Evolutionary conservation across 2,329 filamentous ascomycete genomes (phyloP), one percentile per base, ranked within the genome.

Genomic region (Aspergillus flavus): DNA sequence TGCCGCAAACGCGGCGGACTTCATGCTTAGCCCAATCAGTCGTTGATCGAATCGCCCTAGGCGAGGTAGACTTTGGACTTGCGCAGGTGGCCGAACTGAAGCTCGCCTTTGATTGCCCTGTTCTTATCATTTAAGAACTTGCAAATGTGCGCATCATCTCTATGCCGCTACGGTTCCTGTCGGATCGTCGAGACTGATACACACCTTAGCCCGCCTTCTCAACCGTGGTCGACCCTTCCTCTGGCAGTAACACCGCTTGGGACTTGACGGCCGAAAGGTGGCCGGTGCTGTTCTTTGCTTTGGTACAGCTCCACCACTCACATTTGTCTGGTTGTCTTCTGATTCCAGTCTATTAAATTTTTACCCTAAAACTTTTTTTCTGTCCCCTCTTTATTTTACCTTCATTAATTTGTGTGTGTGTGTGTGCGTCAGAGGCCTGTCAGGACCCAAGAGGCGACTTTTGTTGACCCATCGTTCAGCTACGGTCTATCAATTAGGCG

Each of bases 101-200:
- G 60, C 61, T 55, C 58, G 50, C 61, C 57, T 67, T 67, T 59
- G 62, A 61, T 68, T 50, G 52, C 45, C 45, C 54, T 46, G 32
- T 53, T 57, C 26, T 57, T 55, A 30, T 30, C 34, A 12, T 48
- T 23, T 61, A 52, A 58, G 62, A 58, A 61, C 62, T 55, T 69
- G 68, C 67, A 62, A 72, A 73, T 76, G 73, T 72, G 72, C 73
- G 73, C 69, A 75, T 73, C 73, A 75, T 72, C 66, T 65, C 58
- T 58, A 63, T 66, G 68, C 65, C 62, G 58, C 64, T 65, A 56
- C 68, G 70, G 71, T 71, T 69, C 70, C 69, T 73, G 69, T 70
- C 71, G 70, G 72, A 75, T 73, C 70, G 68, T 70, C 71, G 65
- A 68, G 62, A 67, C 69, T 68, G 69, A 74, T 68, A 68, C 62